Evolutionary conservation across 148 eudicot species (phyloP).

Genomic region (Pharnaceum exiguum): DNA sequence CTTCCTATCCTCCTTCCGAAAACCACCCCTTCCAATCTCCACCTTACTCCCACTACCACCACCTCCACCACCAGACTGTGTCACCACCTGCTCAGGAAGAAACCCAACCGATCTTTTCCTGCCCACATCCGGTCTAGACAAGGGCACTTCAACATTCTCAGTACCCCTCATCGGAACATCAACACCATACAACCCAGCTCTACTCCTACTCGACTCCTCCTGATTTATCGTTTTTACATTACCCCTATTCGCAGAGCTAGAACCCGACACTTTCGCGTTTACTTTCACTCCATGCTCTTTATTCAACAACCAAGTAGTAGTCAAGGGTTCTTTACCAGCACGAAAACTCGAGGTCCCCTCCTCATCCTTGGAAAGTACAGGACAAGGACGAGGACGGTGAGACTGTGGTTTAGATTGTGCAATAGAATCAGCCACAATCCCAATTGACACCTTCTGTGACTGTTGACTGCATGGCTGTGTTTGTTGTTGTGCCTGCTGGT

Average conservation of each 20-base stretch:
- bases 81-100: conserved; percentile 18
- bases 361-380: too few species aligned
- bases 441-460: too few species aligned
- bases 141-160: conserved; percentile 20
- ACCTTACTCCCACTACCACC: conserved; percentile 26
- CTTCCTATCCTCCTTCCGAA: conserved; percentile 23
- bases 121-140: conserved; percentile 16
- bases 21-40: conserved; percentile 12
- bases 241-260: conserved; percentile 17
- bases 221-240: conserved; percentile 21
- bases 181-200: conserved; percentile 19
- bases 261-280: too few species aligned
- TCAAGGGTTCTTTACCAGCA: too few species aligned
- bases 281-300: conserved; percentile 10
- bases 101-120: conserved; percentile 15
- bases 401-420: too few species aligned
- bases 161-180: conserved; percentile 16
- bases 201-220: conserved; percentile 42
- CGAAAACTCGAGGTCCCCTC: too few species aligned
- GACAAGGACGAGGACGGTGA: too few species aligned
- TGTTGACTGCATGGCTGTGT: too few species aligned
- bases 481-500: too few species aligned
- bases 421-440: too few species aligned
- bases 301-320: too few species aligned
- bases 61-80: conserved; percentile 26